phyloP scores from a whole-genome alignment of 2,329 filamentous ascomycete species.

The Ceratocystis variospora region DNA sequence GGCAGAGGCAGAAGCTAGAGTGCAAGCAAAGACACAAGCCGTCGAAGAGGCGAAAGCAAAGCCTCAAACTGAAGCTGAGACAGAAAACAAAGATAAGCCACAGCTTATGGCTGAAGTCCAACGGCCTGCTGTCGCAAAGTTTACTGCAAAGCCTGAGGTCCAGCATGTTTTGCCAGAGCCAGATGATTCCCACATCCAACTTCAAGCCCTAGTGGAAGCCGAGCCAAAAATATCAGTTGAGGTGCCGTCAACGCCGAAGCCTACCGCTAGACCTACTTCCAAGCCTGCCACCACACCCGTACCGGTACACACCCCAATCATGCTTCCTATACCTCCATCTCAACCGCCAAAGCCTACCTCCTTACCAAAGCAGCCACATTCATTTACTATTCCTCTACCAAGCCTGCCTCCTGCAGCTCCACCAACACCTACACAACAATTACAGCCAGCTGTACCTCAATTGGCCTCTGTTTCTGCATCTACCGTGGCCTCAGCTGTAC shows the following conservation, averaged over 20 bases:
- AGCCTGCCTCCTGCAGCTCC: constrained; percentile 2
- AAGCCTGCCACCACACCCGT: neutral
- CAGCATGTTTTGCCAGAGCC: constrained; percentile 4
- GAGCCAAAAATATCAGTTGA: constrained; percentile 7
- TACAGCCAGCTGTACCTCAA: neutral
- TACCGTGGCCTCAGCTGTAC: neutral
- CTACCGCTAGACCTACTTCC: neutral
- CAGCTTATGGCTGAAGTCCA: neutral
- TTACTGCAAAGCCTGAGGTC: neutral
- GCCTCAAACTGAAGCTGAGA: neutral
- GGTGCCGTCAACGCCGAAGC: neutral
- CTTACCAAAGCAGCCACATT: constrained; percentile 3
- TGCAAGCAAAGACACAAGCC: neutral
- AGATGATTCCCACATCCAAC: constrained; percentile 11
- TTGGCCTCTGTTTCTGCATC: constrained; percentile 7
- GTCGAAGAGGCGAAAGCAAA: neutral
- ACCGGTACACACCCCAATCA: neutral
- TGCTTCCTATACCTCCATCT: neutral
- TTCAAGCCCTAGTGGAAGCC: constrained; percentile 16
- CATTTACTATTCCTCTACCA: constrained; percentile 17
- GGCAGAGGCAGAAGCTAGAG: constrained; percentile 1
- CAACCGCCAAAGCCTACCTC: constrained; percentile 5
- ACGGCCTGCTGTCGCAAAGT: neutral
- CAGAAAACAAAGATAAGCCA: neutral
- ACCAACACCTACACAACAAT: neutral